phyloP scores from a whole-genome alignment of 495 filamentous ascomycete species.

The Neurospora sp. region DNA sequence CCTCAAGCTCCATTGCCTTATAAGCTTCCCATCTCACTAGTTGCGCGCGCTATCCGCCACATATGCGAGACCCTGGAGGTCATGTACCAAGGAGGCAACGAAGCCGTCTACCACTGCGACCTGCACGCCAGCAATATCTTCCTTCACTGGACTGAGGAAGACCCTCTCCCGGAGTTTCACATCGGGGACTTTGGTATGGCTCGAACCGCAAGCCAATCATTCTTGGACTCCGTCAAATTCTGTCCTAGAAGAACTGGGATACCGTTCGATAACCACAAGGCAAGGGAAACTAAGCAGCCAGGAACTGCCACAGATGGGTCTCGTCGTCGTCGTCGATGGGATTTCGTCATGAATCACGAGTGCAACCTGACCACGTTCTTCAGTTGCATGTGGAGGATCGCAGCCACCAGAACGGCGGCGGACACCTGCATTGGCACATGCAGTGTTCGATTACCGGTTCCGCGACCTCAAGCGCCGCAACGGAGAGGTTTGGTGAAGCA shows the following conservation, averaged over 20 bases:
- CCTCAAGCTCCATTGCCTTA: background rate
- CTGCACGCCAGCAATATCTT: slow-evolving; percentile 5
- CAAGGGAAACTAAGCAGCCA: background rate
- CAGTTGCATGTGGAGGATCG: background rate
- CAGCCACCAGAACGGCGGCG: background rate
- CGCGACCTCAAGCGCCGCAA: background rate
- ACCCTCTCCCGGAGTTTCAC: slow-evolving; percentile 1
- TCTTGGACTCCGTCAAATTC: background rate
- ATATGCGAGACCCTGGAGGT: slow-evolving; percentile 7
- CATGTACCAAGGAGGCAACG: slow-evolving; percentile 5
- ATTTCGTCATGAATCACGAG: background rate
- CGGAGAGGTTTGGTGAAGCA: background rate
- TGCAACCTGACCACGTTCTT: background rate
- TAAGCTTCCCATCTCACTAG: slow-evolving; percentile 1
- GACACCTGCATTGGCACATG: background rate
- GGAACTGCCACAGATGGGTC: background rate
- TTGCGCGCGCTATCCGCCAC: slow-evolving; percentile 2
- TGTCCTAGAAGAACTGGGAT: background rate
- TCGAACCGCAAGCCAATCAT: background rate
- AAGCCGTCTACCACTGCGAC: slow-evolving; percentile 6
- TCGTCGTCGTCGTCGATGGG: background rate
- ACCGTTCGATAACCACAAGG: background rate
- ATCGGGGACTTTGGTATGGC: slow-evolving; percentile 6
- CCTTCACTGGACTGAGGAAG: background rate
- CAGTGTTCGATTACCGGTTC: background rate